Base-by-base conservation (phyloP, 1,284 basidiomycete genomes). In the Trichosporon sp. region DNA sequence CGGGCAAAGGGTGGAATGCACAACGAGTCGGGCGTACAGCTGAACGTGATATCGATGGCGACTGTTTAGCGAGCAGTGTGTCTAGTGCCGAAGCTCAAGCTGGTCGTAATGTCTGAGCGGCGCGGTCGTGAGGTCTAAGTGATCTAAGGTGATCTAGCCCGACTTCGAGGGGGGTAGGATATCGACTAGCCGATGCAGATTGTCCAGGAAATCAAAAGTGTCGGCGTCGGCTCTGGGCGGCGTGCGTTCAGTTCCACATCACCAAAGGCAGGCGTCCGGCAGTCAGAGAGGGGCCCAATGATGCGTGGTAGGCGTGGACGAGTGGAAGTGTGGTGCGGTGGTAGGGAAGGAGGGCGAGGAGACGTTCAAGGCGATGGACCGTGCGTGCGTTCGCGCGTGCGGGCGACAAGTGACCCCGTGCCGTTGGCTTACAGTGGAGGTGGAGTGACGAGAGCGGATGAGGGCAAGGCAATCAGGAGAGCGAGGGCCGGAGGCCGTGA, bases 351-450 rank as follows among this genome's bases (percentile, higher is more conserved):
- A 40, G 43, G 43, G 38, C 38, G 38, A 40, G 43, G 14, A 46
- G 43, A 11, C 16, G 16, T 4, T 56, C 21, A 26, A 21, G 51
- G 19, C 26, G 51, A 21, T 26, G 59, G 59, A 63, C 59, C 59
- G 59, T 63, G 59, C 38, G 38, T 40, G 38, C 38, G 38, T 40
- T 40, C 11, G 38, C 38, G 38, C 12, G 38, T 40, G 38, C 59
- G 59, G 14, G 59, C 32, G 32, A 63, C 59, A 63, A 63, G 59
- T 4, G 59, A 63, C 59, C 59, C 59, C 31, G 59, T 63, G 59
- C 59, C 16, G 59, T n/a, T 26, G 19, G 56, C 12, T 35, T 61
- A 61, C 56, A 35, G 32, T n/a, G 32, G 32, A 8, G 16, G 59
- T 14, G 54, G 12, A 31, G 32, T 63, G 32, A 35, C 31, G 32